These are phyloP conservation scores for Phyllosticta paracitricarpa DNA, from an alignment of 2,329 filamentous ascomycete species.

Conservation along the genomic window DNA sequence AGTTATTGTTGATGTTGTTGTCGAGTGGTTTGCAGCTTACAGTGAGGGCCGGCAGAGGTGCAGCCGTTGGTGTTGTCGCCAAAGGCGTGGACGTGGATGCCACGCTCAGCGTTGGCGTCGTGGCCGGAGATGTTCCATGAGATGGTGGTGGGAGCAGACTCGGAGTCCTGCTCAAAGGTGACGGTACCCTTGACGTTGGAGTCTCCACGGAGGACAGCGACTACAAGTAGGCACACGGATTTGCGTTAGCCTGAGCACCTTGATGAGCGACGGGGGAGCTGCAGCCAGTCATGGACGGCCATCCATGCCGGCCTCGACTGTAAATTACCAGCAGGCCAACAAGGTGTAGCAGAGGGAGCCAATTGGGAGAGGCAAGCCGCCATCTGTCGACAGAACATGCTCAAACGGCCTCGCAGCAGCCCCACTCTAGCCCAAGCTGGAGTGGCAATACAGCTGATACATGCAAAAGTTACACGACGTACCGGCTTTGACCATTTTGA, in stretches of 20 bases:
- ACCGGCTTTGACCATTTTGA: constrained; percentile 99
- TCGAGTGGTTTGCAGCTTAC: constrained; percentile 42
- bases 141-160: constrained; percentile 74
- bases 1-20: too few relatives aligned
- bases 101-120: constrained; percentile 91
- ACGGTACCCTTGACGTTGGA: constrained; percentile 90
- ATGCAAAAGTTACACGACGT: constrained; percentile 35
- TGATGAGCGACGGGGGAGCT: constrained; percentile 6
- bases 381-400: constrained; percentile 26
- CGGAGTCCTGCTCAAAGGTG: constrained; percentile 84
- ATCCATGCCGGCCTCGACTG: not conserved
- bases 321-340: constrained; percentile 6
- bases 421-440: constrained; percentile 22
- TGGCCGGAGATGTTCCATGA: constrained; percentile 87
- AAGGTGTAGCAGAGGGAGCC: constrained; percentile 5
- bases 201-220: constrained; percentile 96
- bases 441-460: constrained; percentile 10
- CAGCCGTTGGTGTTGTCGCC: constrained; percentile 99
- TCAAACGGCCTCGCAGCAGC: constrained; percentile 47
- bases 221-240: constrained; percentile 38
- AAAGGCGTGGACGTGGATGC: constrained; percentile 97
- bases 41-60: constrained; percentile 96
- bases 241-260: constrained; percentile 7
- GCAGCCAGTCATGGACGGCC: not conserved
- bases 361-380: constrained; percentile 7